A percentile compares a stretch with the other conserved stretches of the same genome.
Evolutionary conservation across 1,284 basidiomycete genomes (phyloP).

Genomic region (Trichosporon faecale): DNA sequence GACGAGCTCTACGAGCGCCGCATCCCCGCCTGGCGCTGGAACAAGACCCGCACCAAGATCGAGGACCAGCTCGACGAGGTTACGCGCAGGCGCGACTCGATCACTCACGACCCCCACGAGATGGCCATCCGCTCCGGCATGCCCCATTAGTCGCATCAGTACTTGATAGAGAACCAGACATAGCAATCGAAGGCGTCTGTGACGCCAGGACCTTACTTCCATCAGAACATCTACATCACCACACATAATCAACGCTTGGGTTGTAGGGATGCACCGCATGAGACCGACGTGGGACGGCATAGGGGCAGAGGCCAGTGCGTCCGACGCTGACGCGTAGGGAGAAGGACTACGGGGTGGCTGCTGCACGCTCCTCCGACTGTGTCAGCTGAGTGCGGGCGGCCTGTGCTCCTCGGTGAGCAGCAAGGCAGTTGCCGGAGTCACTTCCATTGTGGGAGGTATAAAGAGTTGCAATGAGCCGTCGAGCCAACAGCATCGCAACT

Average conservation of each 20-base stretch:
- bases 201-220: background rate
- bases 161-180: background rate
- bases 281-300: background rate
- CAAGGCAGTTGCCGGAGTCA: background rate
- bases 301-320: background rate
- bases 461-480: background rate
- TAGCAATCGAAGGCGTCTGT: background rate
- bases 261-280: background rate
- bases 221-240: background rate
- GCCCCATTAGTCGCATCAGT: background rate
- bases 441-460: background rate
- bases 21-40: slow-evolving; percentile 47
- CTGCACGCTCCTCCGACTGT: background rate
- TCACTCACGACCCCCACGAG: background rate
- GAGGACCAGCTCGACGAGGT: slow-evolving; percentile 21
- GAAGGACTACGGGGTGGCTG: background rate
- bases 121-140: background rate
- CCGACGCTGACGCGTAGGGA: background rate
- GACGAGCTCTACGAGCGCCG: slow-evolving; percentile 48
- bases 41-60: slow-evolving; percentile 32
- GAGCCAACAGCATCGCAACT: background rate
- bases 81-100: background rate
- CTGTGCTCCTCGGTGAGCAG: background rate
- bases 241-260: background rate
- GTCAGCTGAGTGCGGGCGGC: background rate